Evolutionary conservation across 768 basidiomycete genomes (phyloP), one percentile per base, ranked within the genome.

Genomic region (Termitomyces sp.): DNA sequence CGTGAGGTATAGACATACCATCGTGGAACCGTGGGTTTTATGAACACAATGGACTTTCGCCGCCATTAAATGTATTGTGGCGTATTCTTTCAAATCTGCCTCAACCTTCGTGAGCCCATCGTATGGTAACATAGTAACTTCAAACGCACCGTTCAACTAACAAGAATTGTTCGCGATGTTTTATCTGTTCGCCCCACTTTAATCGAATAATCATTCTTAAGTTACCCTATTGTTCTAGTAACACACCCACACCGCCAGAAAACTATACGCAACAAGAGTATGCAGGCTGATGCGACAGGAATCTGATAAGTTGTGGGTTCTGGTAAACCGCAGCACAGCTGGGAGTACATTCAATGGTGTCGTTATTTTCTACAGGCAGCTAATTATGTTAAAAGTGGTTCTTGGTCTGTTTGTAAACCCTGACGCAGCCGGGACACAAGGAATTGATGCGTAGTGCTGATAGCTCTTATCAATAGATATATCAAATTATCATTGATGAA

Each of bases 401-500:
- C 7, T 38, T 38, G 1, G 20, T 8, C 23, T 26, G 30, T 26
- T 16, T 13, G 14, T 23, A 36, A 8, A 9, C 2, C 13, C 14
- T 28, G 5, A 14, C 18, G 63, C 79, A 81, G 35, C 63, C 62
- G 23, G 79, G 77, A 59, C 80, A 81, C 57, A 68, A 60, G 40
- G 69, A 70, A 55, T 77, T 67, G 57, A 80, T 74, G 46, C 74
- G 72, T 0, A 73, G 79, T n/a, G 75, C 81, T 82, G 35, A 4
- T 3, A 23, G 26, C 1, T 18, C 26, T 4, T 52, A 8, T 40
- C 10, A 52, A 16, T 28, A 26, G 23, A 38, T 16, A 40, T 18
- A 18, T 20, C 50, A 13, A 51, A 51, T 1, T 12, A 3, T 10
- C 35, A 7, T 18, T 5, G 5, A 10, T 12, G 9, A 51, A 40